Base-by-base conservation (phyloP, 164 flowering plant species). In the Chloranthus sessilifolius region DNA sequence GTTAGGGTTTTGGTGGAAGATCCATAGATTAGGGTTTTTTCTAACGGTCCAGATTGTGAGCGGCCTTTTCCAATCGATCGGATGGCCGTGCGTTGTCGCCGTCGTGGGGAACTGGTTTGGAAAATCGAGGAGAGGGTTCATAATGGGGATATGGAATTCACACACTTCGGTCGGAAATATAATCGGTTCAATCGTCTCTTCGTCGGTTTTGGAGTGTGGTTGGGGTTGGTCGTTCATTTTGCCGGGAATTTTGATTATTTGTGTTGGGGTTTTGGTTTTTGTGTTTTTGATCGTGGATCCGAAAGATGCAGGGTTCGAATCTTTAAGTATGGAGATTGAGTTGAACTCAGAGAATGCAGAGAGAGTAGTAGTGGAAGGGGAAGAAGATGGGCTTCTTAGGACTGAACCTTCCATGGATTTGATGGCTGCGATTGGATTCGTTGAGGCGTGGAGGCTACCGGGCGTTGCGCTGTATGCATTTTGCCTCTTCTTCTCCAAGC, bases 221-320 rank as follows among this genome's bases (percentile, higher is more conserved):
- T 92, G 99, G 99, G 99, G 99, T n/a, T 92, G 97, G 97, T 84
- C 95, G 1, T 87, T 88, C 62, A 68, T 86, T 9, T 53, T 81
- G 72, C 99, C 97, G 14, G 96, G 95, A 2, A 3, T 71, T 31
- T 53, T 81, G 31, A 68, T 92, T 27, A 60, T 82, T 43, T 23
- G 79, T 8, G 69, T 73, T 35, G 89, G 84, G 12, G n/a, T 63
- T 54, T 14, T 82, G 20, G 88, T 92, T 45, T 84, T 69, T 36
- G 12, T 62, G 53, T 84, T 81, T 59, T 77, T 92, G 57, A 73
- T 81, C 33, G 99, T 81, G 42, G 63, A 51, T 36, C 97, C 99
- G 0, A 75, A 74, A 28, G 79, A 77, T 49, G 54, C 73, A 4
- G 99, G 95, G 2, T 66, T 88, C 47, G 83, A 65, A 53, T 16